Evolutionary conservation across 2,329 filamentous ascomycete species (phyloP).

Genomic region (Arthrobotrys musiformis): DNA sequence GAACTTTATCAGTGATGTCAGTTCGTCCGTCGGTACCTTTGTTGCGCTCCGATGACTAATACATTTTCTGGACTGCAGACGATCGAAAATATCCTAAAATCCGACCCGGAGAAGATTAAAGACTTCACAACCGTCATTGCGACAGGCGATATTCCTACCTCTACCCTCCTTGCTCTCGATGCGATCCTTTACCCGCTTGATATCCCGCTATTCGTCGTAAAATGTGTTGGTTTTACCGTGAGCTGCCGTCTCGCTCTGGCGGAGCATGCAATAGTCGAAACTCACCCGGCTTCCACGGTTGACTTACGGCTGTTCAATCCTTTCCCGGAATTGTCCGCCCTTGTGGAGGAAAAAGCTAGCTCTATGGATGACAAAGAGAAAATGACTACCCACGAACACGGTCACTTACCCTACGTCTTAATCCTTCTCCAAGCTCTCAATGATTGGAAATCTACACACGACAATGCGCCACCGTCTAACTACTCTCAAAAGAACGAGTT

Average conservation of each 20-base stretch:
- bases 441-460: conserved; percentile 78
- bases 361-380: conserved; percentile 58
- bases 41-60: conserved; percentile 14
- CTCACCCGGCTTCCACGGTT: conserved; percentile 87
- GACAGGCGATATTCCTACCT: conserved; percentile 54
- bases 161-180: conserved; percentile 55
- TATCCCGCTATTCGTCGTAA: conserved; percentile 81
- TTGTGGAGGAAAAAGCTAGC: conserved; percentile 76
- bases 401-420: conserved; percentile 87
- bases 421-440: conserved; percentile 84
- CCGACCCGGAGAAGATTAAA: conserved; percentile 39
- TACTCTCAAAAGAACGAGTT: conserved; percentile 91
- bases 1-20: conserved; percentile 72
- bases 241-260: conserved; percentile 83
- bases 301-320: conserved; percentile 86
- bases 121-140: conserved; percentile 37
- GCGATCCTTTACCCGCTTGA: conserved; percentile 59
- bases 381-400: conserved; percentile 82
- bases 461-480: conserved; percentile 74
- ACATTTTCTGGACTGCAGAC: background rate
- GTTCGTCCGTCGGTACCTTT: background rate
- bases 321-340: conserved; percentile 82
- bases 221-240: conserved; percentile 91
- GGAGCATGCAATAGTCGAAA: conserved; percentile 88
- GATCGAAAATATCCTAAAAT: conserved; percentile 32